Evolutionary conservation across 306 rosid genomes (phyloP).

Genomic region (Lathyrus sativus): DNA sequence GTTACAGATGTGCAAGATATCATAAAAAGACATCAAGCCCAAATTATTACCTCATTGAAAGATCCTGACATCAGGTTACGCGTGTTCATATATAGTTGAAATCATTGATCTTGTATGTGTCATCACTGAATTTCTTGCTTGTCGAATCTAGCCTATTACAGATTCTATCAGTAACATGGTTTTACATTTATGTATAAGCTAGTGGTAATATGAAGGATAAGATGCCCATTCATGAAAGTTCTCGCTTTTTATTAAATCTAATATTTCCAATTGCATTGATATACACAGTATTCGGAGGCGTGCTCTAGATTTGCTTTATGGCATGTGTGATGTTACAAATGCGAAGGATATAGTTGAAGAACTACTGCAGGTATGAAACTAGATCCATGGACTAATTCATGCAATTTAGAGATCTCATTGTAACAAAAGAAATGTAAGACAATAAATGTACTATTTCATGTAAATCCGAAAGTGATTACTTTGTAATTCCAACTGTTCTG

Average conservation of each 20-base stretch:
- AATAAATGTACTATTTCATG: slow-evolving; percentile 36
- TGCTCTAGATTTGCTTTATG: slow-evolving; percentile 98
- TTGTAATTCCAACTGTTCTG: slow-evolving; percentile 46
- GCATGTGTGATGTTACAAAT: slow-evolving; percentile 99
- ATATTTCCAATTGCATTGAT: slow-evolving; percentile 41
- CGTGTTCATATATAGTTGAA: slow-evolving; percentile 38
- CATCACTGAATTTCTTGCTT: slow-evolving; percentile 23
- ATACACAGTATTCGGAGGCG: slow-evolving; percentile 89
- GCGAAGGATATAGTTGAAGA: slow-evolving; percentile 99
- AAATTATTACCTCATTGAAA: slow-evolving; percentile 94
- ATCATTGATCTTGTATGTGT: slow-evolving; percentile 24
- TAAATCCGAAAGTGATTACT: slow-evolving; percentile 33
- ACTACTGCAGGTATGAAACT: slow-evolving; percentile 76
- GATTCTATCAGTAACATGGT: slow-evolving; percentile 10
- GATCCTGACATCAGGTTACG: slow-evolving; percentile 98
- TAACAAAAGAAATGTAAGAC: slow-evolving; percentile 22
- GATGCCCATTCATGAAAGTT: slow-evolving; percentile 14
- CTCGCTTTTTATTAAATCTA: slow-evolving; percentile 10
- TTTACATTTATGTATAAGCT: slow-evolving; percentile 6
- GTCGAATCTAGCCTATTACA: not conserved
- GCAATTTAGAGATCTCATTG: slow-evolving; percentile 28
- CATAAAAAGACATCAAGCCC: slow-evolving; percentile 97
- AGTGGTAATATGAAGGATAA: slow-evolving; percentile 11
- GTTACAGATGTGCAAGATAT: slow-evolving; percentile 99
- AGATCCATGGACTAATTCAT: slow-evolving; percentile 16